Percentiles rank a stretch among this genome's conserved stretches.
phyloP scores from a whole-genome alignment of 441 rosid genomes.

The Populus hybrid region DNA sequence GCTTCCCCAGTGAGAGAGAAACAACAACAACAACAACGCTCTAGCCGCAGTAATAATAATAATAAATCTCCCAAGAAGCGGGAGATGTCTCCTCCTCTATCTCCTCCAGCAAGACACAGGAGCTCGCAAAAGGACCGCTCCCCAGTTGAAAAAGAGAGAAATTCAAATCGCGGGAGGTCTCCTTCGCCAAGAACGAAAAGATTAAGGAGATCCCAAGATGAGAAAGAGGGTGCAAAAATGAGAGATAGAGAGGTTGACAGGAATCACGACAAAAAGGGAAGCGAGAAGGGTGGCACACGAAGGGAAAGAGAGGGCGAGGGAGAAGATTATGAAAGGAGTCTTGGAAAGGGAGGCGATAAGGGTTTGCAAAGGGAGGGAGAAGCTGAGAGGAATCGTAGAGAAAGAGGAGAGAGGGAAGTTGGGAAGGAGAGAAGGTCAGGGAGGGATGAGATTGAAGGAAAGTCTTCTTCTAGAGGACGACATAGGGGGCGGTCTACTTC shows the following conservation, averaged over 20 bases:
- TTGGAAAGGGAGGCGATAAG: constrained; percentile 9
- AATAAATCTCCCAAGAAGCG: constrained; percentile 18
- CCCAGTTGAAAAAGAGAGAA: constrained; percentile 18
- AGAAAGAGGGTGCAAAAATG: constrained; percentile 21
- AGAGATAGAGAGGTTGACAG: constrained; percentile 35
- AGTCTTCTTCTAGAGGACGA: constrained; percentile 46
- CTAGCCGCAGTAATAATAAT: constrained; percentile 23
- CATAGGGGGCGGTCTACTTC: constrained; percentile 51
- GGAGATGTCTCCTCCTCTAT: constrained; percentile 27
- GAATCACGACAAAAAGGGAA: constrained; percentile 15
- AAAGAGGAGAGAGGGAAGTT: constrained; percentile 34
- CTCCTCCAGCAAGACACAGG: constrained; percentile 23
- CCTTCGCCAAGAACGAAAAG: constrained; percentile 44
- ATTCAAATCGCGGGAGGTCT: constrained; percentile 27
- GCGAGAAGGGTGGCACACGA: constrained; percentile 22
- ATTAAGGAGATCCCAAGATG: constrained; percentile 30
- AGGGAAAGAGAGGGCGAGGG: constrained; percentile 27
- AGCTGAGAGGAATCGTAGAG: constrained; percentile 30
- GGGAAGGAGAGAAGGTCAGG: constrained; percentile 46
- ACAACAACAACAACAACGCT: not conserved
- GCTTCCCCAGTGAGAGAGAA: not conserved
- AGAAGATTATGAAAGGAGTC: constrained; percentile 19
- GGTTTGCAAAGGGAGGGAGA: constrained; percentile 26
- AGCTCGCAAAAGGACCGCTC: constrained; percentile 14
- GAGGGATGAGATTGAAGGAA: constrained; percentile 49